Evolutionary conservation across 148 eudicot species (phyloP).

Genomic region (Diospyros kaki): DNA sequence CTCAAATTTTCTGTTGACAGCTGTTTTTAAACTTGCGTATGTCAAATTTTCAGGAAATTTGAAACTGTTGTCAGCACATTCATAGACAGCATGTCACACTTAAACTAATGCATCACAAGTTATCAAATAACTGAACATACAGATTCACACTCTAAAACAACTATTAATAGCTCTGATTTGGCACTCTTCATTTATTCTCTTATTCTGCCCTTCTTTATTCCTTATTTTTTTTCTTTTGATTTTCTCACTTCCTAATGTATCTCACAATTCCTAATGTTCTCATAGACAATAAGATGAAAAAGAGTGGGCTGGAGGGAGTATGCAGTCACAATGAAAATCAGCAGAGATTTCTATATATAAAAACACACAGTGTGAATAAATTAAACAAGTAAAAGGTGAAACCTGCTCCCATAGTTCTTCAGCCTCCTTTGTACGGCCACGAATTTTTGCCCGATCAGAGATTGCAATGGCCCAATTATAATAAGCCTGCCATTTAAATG

Average conservation of each 20-base stretch:
- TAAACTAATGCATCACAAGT: not conserved
- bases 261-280: not conserved
- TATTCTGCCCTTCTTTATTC: not conserved
- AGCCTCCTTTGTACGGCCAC: constrained; percentile 97
- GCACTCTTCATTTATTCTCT: not conserved
- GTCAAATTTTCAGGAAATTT: not conserved
- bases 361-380: not conserved
- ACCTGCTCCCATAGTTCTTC: constrained; percentile 99
- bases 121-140: not conserved
- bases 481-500: constrained; percentile 43
- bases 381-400: not conserved
- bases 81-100: not conserved
- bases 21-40: too few species aligned
- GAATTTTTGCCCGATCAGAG: constrained; percentile 95
- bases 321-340: not conserved
- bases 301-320: not conserved
- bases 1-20: too few species aligned
- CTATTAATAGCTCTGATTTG: not conserved
- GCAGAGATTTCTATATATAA: not conserved
- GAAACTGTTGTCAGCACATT: not conserved
- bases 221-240: not conserved
- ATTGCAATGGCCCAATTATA: constrained; percentile 97
- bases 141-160: not conserved
- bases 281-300: not conserved
- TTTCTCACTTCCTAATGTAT: not conserved